Base-by-base conservation (phyloP, 2,329 filamentous ascomycete genomes). In the Penicillium hordei region DNA sequence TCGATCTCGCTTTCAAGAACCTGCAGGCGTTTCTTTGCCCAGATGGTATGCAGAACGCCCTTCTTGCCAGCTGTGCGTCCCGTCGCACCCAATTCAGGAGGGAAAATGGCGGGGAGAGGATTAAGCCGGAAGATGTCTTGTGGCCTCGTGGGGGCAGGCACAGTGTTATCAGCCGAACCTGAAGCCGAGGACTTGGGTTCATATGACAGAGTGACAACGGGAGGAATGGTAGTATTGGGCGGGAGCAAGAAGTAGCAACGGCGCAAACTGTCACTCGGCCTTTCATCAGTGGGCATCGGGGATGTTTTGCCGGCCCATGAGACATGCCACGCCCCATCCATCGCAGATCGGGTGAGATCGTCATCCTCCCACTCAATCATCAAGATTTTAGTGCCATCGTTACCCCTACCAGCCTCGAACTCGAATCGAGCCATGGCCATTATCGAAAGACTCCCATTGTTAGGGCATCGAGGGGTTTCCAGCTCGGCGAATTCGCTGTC, bases 351-450 rank as follows among this genome's bases (percentile, higher is more conserved):
- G 3, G 77, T 81, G 42, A 77, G 73, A 58, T 82, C 78, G 63
- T 83, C 82, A 52, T 88, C 85, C 71, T 90, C 86, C 92, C 92
- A 96, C 74, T 96, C 91, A 39, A 96, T 88, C 91, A 96, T 94
- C 66, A 96, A 79, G 62, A 96, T 88, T 79, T 96, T 96, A 61
- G 91, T 95, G 40, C 91, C 91, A 63, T 93, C 89, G 68, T 91
- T 90, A 49, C 86, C 89, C 72, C 84, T 85, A 36, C 87, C 88
- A 0, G 85, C 81, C 75, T 93, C 89, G 71, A 96, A 95, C 73
- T 96, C 92, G 75, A 95, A 96, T 58, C 92, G 87, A 45, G 91
- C 89, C 45, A 91, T 80, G n/a, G 88, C 88, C 56, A 82, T 83
- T 46, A 80, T 74, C 0, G 75, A 75, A 69, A 81, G 69, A 15